Percentiles rank a stretch among this genome's conserved stretches.
Conservation (phyloP, 768 basidiomycete genomes). For the Cyclocybe cylindracea region DNA sequence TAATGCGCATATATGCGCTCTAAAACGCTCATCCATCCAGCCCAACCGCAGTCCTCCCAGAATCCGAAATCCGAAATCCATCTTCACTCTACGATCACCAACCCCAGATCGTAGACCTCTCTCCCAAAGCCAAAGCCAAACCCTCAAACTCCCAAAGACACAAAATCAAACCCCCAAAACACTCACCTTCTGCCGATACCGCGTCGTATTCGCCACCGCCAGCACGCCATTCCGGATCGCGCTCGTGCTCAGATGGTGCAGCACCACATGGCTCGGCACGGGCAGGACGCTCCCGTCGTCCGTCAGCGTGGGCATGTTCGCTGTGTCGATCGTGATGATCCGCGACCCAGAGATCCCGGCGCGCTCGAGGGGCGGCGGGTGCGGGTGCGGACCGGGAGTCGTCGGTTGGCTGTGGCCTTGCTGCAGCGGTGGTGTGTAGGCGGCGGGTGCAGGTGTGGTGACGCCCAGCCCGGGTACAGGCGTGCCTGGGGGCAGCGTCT, state of each 20-base stretch:
- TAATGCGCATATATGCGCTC: no score
- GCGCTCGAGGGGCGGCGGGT: conserved; percentile 4
- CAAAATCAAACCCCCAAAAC: conserved; percentile 1
- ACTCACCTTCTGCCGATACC: conserved; percentile 88
- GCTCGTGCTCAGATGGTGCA: conserved; percentile 94
- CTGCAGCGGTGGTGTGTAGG: neutral
- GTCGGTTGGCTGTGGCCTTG: neutral
- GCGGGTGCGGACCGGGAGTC: neutral
- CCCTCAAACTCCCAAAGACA: neutral
- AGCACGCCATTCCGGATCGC: conserved; percentile 93
- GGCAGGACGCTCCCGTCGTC: conserved; percentile 92
- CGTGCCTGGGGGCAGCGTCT: neutral
- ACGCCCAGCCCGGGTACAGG: neutral
- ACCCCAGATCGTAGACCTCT: no score
- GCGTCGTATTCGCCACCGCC: conserved; percentile 88
- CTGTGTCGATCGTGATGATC: conserved; percentile 34
- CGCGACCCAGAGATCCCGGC: conserved; percentile 25
- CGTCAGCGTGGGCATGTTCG: conserved; percentile 48
- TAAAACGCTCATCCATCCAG: no score
- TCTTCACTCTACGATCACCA: no score
- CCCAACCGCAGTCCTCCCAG: no score
- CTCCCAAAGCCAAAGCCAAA: neutral
- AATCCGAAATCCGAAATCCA: no score
- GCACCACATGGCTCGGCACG: conserved; percentile 90
- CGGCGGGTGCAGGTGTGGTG: neutral